A percentile compares a stretch with the other conserved stretches of the same genome.
Conservation (phyloP, 1,284 basidiomycete species). For the Puccinia hordei region DNA sequence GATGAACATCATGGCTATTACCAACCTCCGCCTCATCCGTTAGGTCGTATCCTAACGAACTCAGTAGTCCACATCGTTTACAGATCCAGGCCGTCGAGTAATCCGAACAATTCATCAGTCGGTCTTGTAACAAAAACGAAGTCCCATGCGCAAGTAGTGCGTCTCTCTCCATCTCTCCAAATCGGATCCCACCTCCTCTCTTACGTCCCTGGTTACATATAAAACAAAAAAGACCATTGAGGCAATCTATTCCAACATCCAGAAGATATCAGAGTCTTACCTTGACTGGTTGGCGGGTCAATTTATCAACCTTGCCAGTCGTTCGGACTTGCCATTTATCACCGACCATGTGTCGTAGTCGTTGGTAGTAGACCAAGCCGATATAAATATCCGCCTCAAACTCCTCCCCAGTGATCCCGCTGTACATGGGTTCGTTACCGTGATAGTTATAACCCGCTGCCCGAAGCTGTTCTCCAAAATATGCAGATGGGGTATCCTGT, state of each 20-base stretch:
- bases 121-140: slow-evolving; percentile 94
- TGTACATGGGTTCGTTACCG: slow-evolving; percentile 99
- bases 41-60: slow-evolving; percentile 91
- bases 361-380: slow-evolving; percentile 97
- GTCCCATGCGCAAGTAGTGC: slow-evolving; percentile 98
- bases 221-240: slow-evolving; percentile 17
- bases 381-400: slow-evolving; percentile 98
- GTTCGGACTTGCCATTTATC: slow-evolving; percentile 99
- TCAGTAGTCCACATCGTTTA: slow-evolving; percentile 88
- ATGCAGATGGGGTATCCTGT: slow-evolving; percentile 90
- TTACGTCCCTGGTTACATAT: slow-evolving; percentile 77
- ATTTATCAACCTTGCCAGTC: slow-evolving; percentile 90
- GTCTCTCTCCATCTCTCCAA: slow-evolving; percentile 99
- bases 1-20: slow-evolving; percentile 59
- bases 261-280: slow-evolving; percentile 61
- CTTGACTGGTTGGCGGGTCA: slow-evolving; percentile 97
- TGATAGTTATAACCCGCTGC: slow-evolving; percentile 98
- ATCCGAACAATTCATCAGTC: slow-evolving; percentile 99
- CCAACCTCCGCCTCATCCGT: slow-evolving; percentile 66
- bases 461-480: slow-evolving; percentile 92
- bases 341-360: slow-evolving; percentile 97
- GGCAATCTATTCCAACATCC: slow-evolving; percentile 36
- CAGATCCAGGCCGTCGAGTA: slow-evolving; percentile 99
- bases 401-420: slow-evolving; percentile 96
- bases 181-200: slow-evolving; percentile 96